Evolutionary conservation across 805 yeast genomes (phyloP).

Genomic region (Kodamaea lidongshanica): DNA sequence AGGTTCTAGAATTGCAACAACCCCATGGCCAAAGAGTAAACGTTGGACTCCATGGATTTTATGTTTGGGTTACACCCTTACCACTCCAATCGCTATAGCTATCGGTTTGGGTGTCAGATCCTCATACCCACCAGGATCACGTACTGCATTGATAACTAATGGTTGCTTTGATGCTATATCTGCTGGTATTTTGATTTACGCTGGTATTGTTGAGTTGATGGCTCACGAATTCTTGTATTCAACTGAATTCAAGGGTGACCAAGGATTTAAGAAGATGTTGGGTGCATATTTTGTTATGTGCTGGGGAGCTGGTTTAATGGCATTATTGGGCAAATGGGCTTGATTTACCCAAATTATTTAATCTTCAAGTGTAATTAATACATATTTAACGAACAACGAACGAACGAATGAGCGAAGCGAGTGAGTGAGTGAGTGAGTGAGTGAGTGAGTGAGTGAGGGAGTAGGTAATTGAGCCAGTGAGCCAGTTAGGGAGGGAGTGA

Average conservation of each 20-base stretch:
- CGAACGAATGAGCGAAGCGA: no score
- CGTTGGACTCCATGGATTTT: constrained; percentile 45
- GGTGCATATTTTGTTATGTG: constrained; percentile 49
- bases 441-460: no score
- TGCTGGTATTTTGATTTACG: constrained; percentile 30
- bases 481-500: no score
- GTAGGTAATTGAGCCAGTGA: no score
- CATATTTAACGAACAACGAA: no score
- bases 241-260: constrained; percentile 57
- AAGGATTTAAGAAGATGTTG: constrained; percentile 46
- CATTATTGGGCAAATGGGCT: constrained; percentile 71
- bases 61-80: constrained; percentile 23
- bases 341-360: no score
- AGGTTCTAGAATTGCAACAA: constrained; percentile 67
- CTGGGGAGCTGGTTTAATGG: constrained; percentile 73
- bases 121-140: constrained; percentile 28
- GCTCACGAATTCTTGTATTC: constrained; percentile 35
- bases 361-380: no score
- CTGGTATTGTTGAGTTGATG: constrained; percentile 34
- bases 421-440: no score
- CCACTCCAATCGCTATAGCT: constrained; percentile 31
- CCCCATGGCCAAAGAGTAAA: constrained; percentile 44
- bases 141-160: constrained; percentile 26
- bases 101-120: constrained; percentile 32
- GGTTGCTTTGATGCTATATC: constrained; percentile 32